Evolutionary conservation across 805 yeast species (phyloP).

Genomic region (Tetrapisispora nanseiensis): DNA sequence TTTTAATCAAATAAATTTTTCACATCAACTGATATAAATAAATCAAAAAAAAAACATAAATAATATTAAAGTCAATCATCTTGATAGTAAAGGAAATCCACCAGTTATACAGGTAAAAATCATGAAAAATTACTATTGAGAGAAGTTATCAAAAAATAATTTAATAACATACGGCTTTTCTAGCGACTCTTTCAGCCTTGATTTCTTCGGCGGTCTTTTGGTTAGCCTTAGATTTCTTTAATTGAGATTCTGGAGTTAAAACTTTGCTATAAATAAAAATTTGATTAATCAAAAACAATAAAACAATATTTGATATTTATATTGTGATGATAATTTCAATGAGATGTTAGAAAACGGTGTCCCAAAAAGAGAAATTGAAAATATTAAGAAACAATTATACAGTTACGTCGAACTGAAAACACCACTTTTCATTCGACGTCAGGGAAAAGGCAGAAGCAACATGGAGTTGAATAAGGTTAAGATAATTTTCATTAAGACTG

Average conservation of each 20-base stretch:
- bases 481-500: constrained; percentile 3
- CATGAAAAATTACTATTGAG: too few relatives aligned
- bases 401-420: constrained; percentile 33
- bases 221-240: constrained; percentile 72
- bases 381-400: constrained; percentile 13
- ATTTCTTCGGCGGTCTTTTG: constrained; percentile 68
- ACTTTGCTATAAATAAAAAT: constrained; percentile 28
- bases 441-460: constrained; percentile 30
- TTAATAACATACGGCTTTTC: constrained; percentile 63
- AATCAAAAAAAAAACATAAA: background rate
- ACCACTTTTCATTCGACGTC: constrained; percentile 33
- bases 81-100: background rate
- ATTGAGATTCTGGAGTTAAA: constrained; percentile 70
- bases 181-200: constrained; percentile 69
- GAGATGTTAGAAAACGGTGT: background rate
- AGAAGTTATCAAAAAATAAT: background rate
- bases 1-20: constrained; percentile 1
- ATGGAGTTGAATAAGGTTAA: constrained; percentile 14
- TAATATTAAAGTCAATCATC: background rate
- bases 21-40: constrained; percentile 2
- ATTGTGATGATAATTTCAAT: background rate
- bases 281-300: constrained; percentile 4
- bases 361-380: background rate
- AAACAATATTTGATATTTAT: background rate
- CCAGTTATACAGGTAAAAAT: background rate